Evolutionary conservation across 1,284 basidiomycete genomes (phyloP), one percentile per base, ranked within the genome.

Genomic region (Cerioporus squamosus): DNA sequence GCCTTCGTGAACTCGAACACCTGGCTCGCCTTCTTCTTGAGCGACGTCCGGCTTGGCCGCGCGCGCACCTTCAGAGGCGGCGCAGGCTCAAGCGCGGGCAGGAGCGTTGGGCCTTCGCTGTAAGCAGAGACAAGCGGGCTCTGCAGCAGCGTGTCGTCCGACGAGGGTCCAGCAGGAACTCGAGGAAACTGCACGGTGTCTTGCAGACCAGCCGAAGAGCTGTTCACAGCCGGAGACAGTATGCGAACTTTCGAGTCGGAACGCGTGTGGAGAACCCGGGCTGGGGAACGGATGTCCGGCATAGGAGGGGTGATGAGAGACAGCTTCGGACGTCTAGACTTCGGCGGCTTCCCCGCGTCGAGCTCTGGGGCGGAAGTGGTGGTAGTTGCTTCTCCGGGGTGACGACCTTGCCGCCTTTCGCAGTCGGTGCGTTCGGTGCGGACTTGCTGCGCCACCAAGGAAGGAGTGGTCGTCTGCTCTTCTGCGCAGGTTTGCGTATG

Each of bases 1-100:
- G 59, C 59, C 45, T 49, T 58, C 42, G 59, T 53, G 31, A 64
- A 51, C 50, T 57, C 60, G 44, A 64, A 64, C 18, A 64, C 56
- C 54, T 64, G 62, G 44, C 62, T 64, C 39, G 62, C 62, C 50
- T 64, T 64, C 59, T 64, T 61, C 52, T 55, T 44, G 12, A 64
- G 53, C 10, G 59, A 59, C 46, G 57, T 57, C 29, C 57, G 53
- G 48, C 60, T 64, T 29, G 59, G 42, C n/a, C 38, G 24, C 23
- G 57, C 23, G n/a, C 57, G 55, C 18, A 57, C 42, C 43, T 51
- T 57, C 15, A 49, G 17, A 14, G 45, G 53, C 5, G 53, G 43
- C 36, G 45, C 57, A 3, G 59, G 57, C 57, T 64, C 63, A 17
- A 64, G 51, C 39, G 63, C 63, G 14, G 63, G 63, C 4, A 64